Evolutionary conservation across 2,329 filamentous ascomycete genomes (phyloP), one percentile per base, ranked within the genome.

Genomic region (Colletotrichum sp.): DNA sequence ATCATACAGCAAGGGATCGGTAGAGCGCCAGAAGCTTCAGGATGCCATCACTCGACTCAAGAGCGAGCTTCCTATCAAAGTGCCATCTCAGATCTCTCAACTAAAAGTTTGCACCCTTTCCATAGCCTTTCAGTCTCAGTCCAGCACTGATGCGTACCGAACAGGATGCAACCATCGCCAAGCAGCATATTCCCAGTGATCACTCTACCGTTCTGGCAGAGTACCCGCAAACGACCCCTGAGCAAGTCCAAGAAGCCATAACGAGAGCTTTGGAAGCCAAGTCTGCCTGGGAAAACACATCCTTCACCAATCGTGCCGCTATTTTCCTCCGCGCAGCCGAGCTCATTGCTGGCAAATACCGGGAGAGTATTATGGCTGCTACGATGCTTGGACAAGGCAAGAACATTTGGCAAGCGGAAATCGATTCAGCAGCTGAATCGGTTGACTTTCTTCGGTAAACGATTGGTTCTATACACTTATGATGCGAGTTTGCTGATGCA

Each of bases 321-420:
- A 91, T 98, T 82, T 98, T 98, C 88, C 91, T 98, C 81, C 98
- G 98, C 90, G 96, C 97, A 4, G 96, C 96, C 39, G 96, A 98
- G 83, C 89, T 98, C 77, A 92, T 98, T 79, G 89, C 94, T 70
- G 94, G 91, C 78, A 98, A 98, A 88, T 98, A 98, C 87, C 92
- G 97, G 83, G 98, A 98, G 86, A 95, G 98, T 73, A 91, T 98
- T 80, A 98, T 98, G 94, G 96, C 97, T 9, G 92, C 95, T 60
- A 98, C 97, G 15, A 98, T 98, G 92, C 89, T 98, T 32, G 96
- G 96, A 77, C 96, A 99, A 87, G 96, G 97, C 81, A 98, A 98
- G 91, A 98, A 98, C 84, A 95, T 95, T 64, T 98, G 96, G 96
- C 96, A 98, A 86, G 96, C 97, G 15, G 96, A 98, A 89, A 98